Evolutionary conservation across 441 rosid species (phyloP), one percentile per base, ranked within the genome.

Genomic region (Francoa sonchifolia): DNA sequence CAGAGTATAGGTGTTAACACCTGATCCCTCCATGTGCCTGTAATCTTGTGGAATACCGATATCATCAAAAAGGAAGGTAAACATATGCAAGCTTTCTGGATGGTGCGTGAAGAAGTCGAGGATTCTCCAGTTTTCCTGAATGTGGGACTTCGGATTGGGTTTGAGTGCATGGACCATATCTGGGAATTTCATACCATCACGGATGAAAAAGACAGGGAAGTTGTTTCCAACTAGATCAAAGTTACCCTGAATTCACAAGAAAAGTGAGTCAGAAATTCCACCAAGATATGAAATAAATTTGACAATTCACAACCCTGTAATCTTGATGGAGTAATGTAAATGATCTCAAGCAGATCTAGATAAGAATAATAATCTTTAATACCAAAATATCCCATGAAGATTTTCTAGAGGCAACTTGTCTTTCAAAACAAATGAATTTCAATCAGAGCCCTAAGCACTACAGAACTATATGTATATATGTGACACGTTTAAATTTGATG

Each of bases 141-240:
- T 69, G 66, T 89, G 85, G 14, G 97, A 66, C 62, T 82, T 84
- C 7, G 98, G 98, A 52, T 89, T 89, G 13, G 96, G 98, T 48
- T 89, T 89, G 48, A 89, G 63, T 2, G 94, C 62, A 69, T 89
- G 97, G 30, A 89, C 73, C 88, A 77, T 70, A 56, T 89, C 97
- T 35, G 97, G 94, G 67, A 89, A 89, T 52, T 89, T 79, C 79
- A 89, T 75, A 47, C 84, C 97, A 66, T 85, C 97, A 1, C 96
- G 82, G 39, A 89, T 19, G 47, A 85, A 89, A 58, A 89, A 89
- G 57, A 89, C 95, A 7, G 94, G 96, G 66, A 82, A 75, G 59
- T 89, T 85, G 84, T 85, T 89, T 20, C 97, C 97, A 48, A 89
- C 96, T 8, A 89, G 77, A 65, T 89, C 97, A 61, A 85, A 89